Conservation (phyloP, 2,329 filamentous ascomycete species). For the Coleophoma eucalyptorum region DNA sequence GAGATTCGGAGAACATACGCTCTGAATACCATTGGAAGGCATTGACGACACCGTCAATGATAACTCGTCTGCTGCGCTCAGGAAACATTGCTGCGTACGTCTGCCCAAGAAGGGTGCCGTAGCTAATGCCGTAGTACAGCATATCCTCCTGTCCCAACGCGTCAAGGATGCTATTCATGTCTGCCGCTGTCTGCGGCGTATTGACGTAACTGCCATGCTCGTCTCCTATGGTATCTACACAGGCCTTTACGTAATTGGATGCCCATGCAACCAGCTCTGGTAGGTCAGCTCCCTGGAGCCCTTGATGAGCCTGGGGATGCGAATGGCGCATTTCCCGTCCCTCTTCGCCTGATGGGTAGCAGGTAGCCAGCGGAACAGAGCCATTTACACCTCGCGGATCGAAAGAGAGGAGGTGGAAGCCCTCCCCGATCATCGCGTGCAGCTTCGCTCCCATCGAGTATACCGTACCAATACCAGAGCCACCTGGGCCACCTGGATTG, state of each 20-base stretch:
- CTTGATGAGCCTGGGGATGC: conserved; percentile 7
- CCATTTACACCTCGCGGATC: conserved; percentile 41
- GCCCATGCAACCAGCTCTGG: conserved; percentile 39
- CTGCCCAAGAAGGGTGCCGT: conserved; percentile 34
- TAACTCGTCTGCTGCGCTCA: conserved; percentile 17
- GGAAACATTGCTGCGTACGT: conserved; percentile 35
- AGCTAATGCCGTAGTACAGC: conserved; percentile 37
- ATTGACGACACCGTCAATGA: conserved; percentile 20
- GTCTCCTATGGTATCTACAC: conserved; percentile 39
- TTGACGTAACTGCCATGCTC: conserved; percentile 41
- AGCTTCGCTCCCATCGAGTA: conserved; percentile 27
- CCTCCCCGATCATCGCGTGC: conserved; percentile 35
- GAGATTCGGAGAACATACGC: conserved; percentile 8
- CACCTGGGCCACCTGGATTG: conserved; percentile 46
- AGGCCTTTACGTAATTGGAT: conserved; percentile 35
- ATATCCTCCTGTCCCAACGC: conserved; percentile 34
- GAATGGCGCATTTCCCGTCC: conserved; percentile 28
- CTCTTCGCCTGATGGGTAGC: conserved; percentile 33
- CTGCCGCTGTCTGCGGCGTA: conserved; percentile 45
- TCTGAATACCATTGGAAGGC: conserved; percentile 22
- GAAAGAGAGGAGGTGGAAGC: conserved; percentile 42
- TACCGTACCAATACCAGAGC: conserved; percentile 2
- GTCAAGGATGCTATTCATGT: conserved; percentile 46
- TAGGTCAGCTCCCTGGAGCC: conserved; percentile 23
- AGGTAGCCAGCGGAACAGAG: conserved; percentile 31